Conservation (phyloP, 305 asterid species). For the Stenogyne calaminthoides region DNA sequence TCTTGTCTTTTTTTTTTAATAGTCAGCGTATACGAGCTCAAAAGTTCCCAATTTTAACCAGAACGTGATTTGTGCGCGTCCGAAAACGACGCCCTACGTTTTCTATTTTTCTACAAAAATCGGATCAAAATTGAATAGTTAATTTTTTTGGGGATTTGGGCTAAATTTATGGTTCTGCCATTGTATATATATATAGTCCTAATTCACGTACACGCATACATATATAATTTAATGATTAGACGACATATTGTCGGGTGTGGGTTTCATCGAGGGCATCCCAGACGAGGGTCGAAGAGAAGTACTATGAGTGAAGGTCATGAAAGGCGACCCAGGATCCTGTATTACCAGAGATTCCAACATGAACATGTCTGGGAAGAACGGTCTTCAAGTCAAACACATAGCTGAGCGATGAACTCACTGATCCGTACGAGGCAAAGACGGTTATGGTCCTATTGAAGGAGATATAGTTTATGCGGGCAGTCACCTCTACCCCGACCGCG, state of each 20-base stretch:
- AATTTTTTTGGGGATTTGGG: too few relatives aligned
- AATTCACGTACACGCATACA: neutral
- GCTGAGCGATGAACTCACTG: neutral
- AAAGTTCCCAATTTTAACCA: too few relatives aligned
- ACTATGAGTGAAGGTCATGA: neutral
- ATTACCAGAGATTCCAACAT: neutral
- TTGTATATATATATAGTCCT: too few relatives aligned
- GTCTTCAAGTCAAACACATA: neutral
- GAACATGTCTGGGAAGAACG: neutral
- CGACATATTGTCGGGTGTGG: neutral
- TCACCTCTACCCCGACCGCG: conserved; percentile 4
- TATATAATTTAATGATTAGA: neutral
- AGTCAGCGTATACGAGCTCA: too few relatives aligned
- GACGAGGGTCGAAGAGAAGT: neutral
- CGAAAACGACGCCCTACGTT: too few relatives aligned
- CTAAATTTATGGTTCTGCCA: too few relatives aligned
- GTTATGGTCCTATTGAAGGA: neutral
- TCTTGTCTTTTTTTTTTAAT: too few relatives aligned
- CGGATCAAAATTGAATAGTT: too few relatives aligned
- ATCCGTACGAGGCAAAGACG: neutral
- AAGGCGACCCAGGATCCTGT: neutral
- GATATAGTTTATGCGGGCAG: neutral
- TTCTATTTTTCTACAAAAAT: too few relatives aligned
- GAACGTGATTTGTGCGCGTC: too few relatives aligned
- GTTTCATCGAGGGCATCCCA: neutral